Percentiles rank a stretch among this genome's conserved stretches.
phyloP scores from a whole-genome alignment of 306 rosid species.

The Luffa acutangula region DNA sequence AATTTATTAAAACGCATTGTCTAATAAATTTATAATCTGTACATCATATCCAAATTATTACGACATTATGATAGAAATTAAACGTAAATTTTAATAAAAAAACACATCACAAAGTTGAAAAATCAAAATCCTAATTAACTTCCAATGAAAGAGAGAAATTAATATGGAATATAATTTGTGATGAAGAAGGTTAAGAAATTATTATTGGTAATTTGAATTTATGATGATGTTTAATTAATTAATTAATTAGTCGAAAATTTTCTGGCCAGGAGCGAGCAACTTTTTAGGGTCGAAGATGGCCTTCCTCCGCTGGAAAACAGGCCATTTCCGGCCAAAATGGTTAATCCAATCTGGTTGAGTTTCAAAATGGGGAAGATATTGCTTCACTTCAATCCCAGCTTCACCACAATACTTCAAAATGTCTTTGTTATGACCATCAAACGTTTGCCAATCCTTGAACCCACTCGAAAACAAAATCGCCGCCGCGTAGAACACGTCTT shows the following conservation, averaged over 20 bases:
- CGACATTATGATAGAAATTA: no score
- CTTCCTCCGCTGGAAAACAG: conserved; percentile 30
- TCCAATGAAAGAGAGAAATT: no score
- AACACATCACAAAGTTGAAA: no score
- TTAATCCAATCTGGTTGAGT: conserved; percentile 33
- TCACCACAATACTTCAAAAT: conserved; percentile 35
- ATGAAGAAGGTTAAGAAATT: not conserved
- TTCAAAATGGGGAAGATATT: conserved; percentile 49
- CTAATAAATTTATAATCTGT: no score
- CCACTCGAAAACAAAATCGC: conserved; percentile 31
- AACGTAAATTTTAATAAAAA: no score
- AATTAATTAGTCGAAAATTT: conserved; percentile 34
- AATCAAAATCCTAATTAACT: no score
- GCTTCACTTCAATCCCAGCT: conserved; percentile 32
- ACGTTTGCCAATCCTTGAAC: conserved; percentile 14
- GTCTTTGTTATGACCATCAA: conserved; percentile 28
- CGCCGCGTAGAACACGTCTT: conserved; percentile 46
- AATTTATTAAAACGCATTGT: no score
- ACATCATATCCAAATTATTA: no score
- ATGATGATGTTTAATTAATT: not conserved
- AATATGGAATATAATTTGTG: no score
- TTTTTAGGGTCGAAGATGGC: conserved; percentile 46
- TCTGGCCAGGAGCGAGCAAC: conserved; percentile 73
- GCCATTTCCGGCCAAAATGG: conserved; percentile 71
- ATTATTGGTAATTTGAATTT: not conserved